phyloP scores from a whole-genome alignment of 1,284 basidiomycete species.

The Apiotrichum sp. region DNA sequence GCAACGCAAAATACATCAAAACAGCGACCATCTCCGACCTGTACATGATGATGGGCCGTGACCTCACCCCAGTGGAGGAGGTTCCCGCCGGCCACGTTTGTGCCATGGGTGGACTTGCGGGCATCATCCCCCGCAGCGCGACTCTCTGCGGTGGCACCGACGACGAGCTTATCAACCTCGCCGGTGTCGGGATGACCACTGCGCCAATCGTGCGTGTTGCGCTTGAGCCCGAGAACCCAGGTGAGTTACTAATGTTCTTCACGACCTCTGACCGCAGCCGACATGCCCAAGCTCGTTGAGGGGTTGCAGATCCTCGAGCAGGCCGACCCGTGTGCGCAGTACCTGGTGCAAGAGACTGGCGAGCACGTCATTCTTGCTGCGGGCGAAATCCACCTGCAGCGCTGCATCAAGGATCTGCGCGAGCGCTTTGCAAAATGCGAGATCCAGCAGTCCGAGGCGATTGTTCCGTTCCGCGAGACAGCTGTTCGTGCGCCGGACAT shows the following conservation, averaged over 20 bases:
- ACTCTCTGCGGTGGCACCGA: slow-evolving; percentile 68
- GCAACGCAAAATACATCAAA: slow-evolving; percentile 64
- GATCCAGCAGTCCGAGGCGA: slow-evolving; percentile 88
- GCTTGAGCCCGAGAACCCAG: slow-evolving; percentile 75
- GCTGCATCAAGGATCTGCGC: slow-evolving; percentile 89
- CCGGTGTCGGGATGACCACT: slow-evolving; percentile 64
- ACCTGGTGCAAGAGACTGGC: slow-evolving; percentile 92
- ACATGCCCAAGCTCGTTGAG: slow-evolving; percentile 84
- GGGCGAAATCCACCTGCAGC: slow-evolving; percentile 93
- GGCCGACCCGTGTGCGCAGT: slow-evolving; percentile 95
- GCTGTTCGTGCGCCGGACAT: slow-evolving; percentile 80
- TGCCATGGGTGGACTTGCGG: slow-evolving; percentile 83
- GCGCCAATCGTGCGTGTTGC: slow-evolving; percentile 94
- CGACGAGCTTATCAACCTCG: slow-evolving; percentile 69
- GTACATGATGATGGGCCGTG: slow-evolving; percentile 98
- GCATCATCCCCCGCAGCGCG: slow-evolving; percentile 82
- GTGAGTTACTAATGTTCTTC: slow-evolving; percentile 31
- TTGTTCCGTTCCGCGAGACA: slow-evolving; percentile 97
- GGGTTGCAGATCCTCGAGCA: slow-evolving; percentile 88
- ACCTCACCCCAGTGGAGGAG: slow-evolving; percentile 72
- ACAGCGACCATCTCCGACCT: slow-evolving; percentile 64
- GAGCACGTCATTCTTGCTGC: slow-evolving; percentile 97
- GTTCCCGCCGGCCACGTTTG: slow-evolving; percentile 96
- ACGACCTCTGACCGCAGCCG: slow-evolving; percentile 50
- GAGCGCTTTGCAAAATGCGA: slow-evolving; percentile 91